phyloP scores from a whole-genome alignment of 768 basidiomycete species.

The Tubosaeta brunneosetosa region DNA sequence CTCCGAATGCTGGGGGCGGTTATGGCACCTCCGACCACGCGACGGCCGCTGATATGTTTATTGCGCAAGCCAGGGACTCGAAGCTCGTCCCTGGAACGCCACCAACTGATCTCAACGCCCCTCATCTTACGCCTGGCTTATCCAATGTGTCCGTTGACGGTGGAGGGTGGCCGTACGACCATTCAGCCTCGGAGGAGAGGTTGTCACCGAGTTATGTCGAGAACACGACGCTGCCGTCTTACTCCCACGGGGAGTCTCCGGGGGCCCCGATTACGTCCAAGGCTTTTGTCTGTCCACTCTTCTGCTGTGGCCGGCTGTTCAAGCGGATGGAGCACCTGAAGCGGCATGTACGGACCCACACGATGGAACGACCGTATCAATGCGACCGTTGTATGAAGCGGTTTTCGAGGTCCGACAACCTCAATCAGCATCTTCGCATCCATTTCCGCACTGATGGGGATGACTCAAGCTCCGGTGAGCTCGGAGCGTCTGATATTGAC shows the following conservation, averaged over 20 bases:
- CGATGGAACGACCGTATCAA: slow-evolving; percentile 78
- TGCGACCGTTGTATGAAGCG: slow-evolving; percentile 73
- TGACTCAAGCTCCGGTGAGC: slow-evolving; percentile 24
- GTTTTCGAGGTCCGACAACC: slow-evolving; percentile 86
- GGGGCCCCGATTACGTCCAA: slow-evolving; percentile 43
- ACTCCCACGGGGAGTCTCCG: slow-evolving; percentile 20
- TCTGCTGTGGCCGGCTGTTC: slow-evolving; percentile 80
- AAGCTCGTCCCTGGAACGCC: slow-evolving; percentile 22
- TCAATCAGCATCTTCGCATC: slow-evolving; percentile 81
- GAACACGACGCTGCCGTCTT: slow-evolving; percentile 14
- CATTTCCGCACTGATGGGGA: slow-evolving; percentile 44
- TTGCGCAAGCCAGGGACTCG: slow-evolving; percentile 54
- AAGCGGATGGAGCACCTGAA: slow-evolving; percentile 91
- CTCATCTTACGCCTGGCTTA: slow-evolving; percentile 20
- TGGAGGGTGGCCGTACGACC: slow-evolving; percentile 20
- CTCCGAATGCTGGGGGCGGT: slow-evolving; percentile 21
- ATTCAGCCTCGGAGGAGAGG: slow-evolving; percentile 16
- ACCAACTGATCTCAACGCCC: slow-evolving; percentile 13
- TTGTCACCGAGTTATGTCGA: slow-evolving; percentile 20
- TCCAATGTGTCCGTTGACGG: slow-evolving; percentile 18
- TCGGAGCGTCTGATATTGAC: slow-evolving; percentile 24
- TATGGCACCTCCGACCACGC: slow-evolving; percentile 31
- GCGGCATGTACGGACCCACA: slow-evolving; percentile 83
- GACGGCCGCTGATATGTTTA: slow-evolving; percentile 65
- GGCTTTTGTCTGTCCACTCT: slow-evolving; percentile 77